Percentiles rank a stretch among this genome's conserved stretches.
Conservation (phyloP, 148 eudicot species). For the Amaranthus hypochondriacus region DNA sequence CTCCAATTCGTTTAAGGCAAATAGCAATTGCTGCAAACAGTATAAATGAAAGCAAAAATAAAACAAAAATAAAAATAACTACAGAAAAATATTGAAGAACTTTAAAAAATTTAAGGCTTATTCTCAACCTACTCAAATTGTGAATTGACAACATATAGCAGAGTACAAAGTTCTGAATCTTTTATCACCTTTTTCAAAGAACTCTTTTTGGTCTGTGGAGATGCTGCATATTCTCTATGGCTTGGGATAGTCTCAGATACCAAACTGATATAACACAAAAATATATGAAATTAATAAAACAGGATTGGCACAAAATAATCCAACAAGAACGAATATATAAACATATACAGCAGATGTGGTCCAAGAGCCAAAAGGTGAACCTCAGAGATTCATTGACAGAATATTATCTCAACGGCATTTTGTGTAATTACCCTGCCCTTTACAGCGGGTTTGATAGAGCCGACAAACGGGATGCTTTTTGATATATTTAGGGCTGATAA, state of each 20-base stretch:
- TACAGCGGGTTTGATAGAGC: not conserved
- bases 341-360: not conserved
- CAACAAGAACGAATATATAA: not conserved
- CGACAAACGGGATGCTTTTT: too few relatives aligned
- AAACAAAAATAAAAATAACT: not conserved
- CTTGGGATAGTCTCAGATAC: constrained; percentile 86
- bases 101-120: not conserved
- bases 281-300: not conserved
- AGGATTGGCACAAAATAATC: too few relatives aligned
- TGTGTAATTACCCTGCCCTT: not conserved
- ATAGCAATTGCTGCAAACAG: constrained; percentile 49
- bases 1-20: constrained; percentile 77
- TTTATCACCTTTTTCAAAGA: constrained; percentile 57
- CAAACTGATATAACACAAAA: constrained; percentile 48
- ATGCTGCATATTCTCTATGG: constrained; percentile 78
- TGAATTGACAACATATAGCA: not conserved
- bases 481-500: not conserved
- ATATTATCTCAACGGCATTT: not conserved
- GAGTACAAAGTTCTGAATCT: not conserved
- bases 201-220: constrained; percentile 48
- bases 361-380: not conserved
- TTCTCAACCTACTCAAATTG: not conserved
- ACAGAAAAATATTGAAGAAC: too few relatives aligned
- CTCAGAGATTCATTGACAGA: too few relatives aligned
- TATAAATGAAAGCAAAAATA: not conserved